These are phyloP conservation scores for Begonia fuchsioides DNA, from an alignment of 306 rosid species.

Conservation along the genomic window DNA sequence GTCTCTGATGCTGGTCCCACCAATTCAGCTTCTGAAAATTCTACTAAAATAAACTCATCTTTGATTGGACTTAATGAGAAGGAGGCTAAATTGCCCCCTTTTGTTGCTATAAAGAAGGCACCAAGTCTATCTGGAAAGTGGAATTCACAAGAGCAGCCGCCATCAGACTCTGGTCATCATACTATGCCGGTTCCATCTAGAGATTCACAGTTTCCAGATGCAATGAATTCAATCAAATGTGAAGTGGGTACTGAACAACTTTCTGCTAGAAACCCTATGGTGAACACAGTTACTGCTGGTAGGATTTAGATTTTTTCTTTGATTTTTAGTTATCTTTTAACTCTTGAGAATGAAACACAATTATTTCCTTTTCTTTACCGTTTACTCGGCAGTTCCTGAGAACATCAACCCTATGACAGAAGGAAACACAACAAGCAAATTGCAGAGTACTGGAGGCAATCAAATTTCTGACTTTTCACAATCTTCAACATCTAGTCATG, in stretches of 20 bases:
- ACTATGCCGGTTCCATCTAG: constrained; percentile 46
- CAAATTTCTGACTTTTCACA: too few relatives aligned
- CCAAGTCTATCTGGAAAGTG: constrained; percentile 22
- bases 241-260: constrained; percentile 43
- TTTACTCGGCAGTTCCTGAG: too few relatives aligned
- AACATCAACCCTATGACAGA: constrained; percentile 9
- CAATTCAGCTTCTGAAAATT: constrained; percentile 29
- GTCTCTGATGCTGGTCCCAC: constrained; percentile 37
- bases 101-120: constrained; percentile 23
- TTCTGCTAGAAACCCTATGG: constrained; percentile 24
- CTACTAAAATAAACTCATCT: too few relatives aligned
- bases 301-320: constrained; percentile 7
- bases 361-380: neutral
- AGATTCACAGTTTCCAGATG: constrained; percentile 46
- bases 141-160: constrained; percentile 16
- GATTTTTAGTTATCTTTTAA: neutral
- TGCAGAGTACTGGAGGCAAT: constrained; percentile 13
- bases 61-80: constrained; percentile 22
- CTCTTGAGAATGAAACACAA: neutral
- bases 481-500: constrained; percentile 32
- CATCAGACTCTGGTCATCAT: constrained; percentile 22
- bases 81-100: constrained; percentile 22
- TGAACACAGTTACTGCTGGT: constrained; percentile 37
- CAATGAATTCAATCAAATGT: constrained; percentile 43
- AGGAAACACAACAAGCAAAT: constrained; percentile 39